Evolutionary conservation across 768 basidiomycete species (phyloP), one percentile per base, ranked within the genome.

Genomic region (Phaeotremella skinneri): DNA sequence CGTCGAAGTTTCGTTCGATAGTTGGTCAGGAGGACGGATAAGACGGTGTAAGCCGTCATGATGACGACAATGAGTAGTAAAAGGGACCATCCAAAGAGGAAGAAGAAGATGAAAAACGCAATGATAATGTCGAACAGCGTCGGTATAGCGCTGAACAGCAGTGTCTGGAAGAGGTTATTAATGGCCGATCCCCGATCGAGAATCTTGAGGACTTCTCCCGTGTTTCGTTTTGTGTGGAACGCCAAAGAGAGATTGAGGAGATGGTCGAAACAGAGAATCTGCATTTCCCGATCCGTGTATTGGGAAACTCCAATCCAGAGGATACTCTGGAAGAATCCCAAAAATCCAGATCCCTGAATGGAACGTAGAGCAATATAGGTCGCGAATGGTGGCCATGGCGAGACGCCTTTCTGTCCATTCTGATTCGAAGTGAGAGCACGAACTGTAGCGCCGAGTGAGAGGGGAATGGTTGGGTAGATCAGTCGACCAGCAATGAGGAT

Each of bases 211-310:
- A 91, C 82, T 70, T 92, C 90, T 26, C 90, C 91, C 1, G 91
- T 90, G 79, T 88, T 91, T 49, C 86, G 82, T 55, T 82, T 86
- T 4, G 84, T 88, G 72, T 87, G 90, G 83, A 87, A 91, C 3
- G 87, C 83, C 63, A 92, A 85, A 1, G 89, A 89, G 3, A 97
- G 83, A 61, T 90, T 88, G 9, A 97, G 81, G 1, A 96, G 78
- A 69, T 94, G 92, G 59, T 91, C 84, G 78, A 89, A 90, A 9
- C 90, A 87, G 52, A 92, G 80, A 67, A 85, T 82, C 1, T 87
- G 87, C 90, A 94, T 92, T 76, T 90, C 89, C 68, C 86, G 79
- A 71, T 93, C 90, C 0, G 88, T 89, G 73, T 85, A 89, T 76
- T 91, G 90, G 83, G 91, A 88, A 42, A 98, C 87, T 1, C 91